Percentiles rank a stretch among this genome's conserved stretches.
Evolutionary conservation across 192 early-diverging fungal genomes (phyloP).

Genomic region (Backusella sp.): DNA sequence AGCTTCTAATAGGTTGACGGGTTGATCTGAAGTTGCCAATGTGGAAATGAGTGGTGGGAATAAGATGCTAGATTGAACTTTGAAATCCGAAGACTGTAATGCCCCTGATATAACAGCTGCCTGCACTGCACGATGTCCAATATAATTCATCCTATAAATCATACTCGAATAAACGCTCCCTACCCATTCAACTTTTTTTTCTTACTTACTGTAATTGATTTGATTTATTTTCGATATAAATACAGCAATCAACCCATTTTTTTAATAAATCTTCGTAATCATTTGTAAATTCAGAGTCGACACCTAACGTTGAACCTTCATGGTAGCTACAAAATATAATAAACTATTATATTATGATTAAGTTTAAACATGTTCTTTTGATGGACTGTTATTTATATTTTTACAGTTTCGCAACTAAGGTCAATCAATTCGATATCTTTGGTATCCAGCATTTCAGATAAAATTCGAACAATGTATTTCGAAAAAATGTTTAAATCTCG

Average conservation of each 20-base stretch:
- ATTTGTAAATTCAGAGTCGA: conserved; percentile 61
- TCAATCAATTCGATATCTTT: conserved; percentile 59
- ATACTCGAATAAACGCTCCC: neutral
- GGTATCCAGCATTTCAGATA: conserved; percentile 55
- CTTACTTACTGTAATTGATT: conserved; percentile 25
- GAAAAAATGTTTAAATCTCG: conserved; percentile 81
- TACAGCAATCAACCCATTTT: conserved; percentile 51
- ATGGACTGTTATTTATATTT: neutral
- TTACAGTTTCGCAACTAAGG: conserved; percentile 59
- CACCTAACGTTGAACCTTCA: conserved; percentile 65
- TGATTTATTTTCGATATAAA: conserved; percentile 1
- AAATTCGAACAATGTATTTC: conserved; percentile 72
- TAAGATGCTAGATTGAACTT: conserved; percentile 60
- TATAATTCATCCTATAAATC: conserved; percentile 31
- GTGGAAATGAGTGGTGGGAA: conserved; percentile 48
- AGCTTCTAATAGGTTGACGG: neutral
- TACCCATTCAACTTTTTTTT: neutral
- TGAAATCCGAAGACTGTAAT: conserved; percentile 58
- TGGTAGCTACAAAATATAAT: conserved; percentile 69
- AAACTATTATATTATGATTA: conserved; percentile 46
- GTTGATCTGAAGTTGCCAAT: conserved; percentile 11
- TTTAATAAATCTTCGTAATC: conserved; percentile 58
- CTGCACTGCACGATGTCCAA: conserved; percentile 65
- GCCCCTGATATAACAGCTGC: conserved; percentile 59
- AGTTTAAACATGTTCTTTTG: neutral